Evolutionary conservation across 768 basidiomycete genomes (phyloP), one percentile per base, ranked within the genome.

Genomic region (Trametes punicea): DNA sequence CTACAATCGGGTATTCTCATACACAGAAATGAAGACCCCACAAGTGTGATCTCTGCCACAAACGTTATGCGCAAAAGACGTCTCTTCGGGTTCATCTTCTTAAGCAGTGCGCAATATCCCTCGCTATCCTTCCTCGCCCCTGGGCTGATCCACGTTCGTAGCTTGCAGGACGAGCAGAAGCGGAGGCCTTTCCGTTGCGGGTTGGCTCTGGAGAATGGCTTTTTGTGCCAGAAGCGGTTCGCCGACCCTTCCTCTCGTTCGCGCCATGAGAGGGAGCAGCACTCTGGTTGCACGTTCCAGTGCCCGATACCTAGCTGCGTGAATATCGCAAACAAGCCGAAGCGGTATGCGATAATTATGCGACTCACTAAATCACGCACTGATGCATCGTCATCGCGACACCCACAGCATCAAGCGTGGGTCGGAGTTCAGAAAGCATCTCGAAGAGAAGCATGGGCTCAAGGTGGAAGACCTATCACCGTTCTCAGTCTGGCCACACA

Each of bases 61-160:
- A 80, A 64, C 61, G 63, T 1, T 90, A 90, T 64, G 68, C 79
- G 8, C 88, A 89, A 67, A 69, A 63, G 39, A 81, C 81, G 2
- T 83, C 79, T 2, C 71, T 89, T 49, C 82, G 80, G 59, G 85
- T 81, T 1, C 88, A 90, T 59, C 53, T 59, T 49, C 90, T 88
- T 56, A 73, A 74, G 18, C 88, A 90, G 88, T 90, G 69, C 57
- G 85, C 68, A 11, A 23, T 50, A 58, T 50, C 16, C n/a, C n/a
- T n/a, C n/a, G n/a, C n/a, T n/a, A n/a, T n/a, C n/a, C n/a, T n/a
- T n/a, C n/a, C n/a, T n/a, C n/a, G n/a, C n/a, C n/a, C n/a, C n/a
- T n/a, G n/a, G n/a, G n/a, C n/a, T n/a, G n/a, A n/a, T n/a, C n/a
- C n/a, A n/a, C n/a, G n/a, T n/a, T n/a, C n/a, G n/a, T n/a, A n/a